A percentile compares a stretch with the other conserved stretches of the same genome.
These are phyloP conservation scores for Colletotrichum coccodes DNA, from an alignment of 2,329 filamentous ascomycete species.

Conservation along the genomic window DNA sequence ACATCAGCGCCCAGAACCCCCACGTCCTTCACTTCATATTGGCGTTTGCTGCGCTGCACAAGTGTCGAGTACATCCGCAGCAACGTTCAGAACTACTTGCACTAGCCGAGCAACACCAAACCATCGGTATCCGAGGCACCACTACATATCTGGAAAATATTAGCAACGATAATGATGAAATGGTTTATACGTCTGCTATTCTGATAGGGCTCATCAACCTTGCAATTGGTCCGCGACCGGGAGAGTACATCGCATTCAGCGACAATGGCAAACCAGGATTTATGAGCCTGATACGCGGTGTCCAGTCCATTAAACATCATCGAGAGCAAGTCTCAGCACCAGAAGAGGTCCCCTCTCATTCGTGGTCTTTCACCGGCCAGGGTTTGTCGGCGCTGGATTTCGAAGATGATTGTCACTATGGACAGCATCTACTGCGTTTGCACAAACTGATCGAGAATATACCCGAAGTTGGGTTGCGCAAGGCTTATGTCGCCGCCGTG, in stretches of 20 bases:
- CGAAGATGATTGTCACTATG: not conserved
- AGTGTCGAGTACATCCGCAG: not conserved
- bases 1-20: not conserved
- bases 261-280: not conserved
- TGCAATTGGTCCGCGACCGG: not conserved
- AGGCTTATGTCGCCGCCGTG: not conserved
- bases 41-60: not conserved
- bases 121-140: not conserved
- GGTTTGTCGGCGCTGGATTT: not conserved
- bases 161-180: not conserved
- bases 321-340: not conserved
- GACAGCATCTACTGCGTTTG: not conserved
- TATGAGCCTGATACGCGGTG: not conserved
- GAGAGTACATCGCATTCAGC: constrained; percentile 11
- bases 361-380: too few relatives aligned
- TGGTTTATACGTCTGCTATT: not conserved
- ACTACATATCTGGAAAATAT: not conserved
- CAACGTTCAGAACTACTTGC: not conserved
- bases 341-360: too few relatives aligned
- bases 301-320: not conserved
- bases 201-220: not conserved
- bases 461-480: too few relatives aligned
- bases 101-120: not conserved
- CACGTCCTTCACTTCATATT: not conserved
- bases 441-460: too few relatives aligned